Percentiles rank a stretch among this genome's conserved stretches.
phyloP scores from a whole-genome alignment of 495 filamentous ascomycete species.

The Achaetomiella virescens region DNA sequence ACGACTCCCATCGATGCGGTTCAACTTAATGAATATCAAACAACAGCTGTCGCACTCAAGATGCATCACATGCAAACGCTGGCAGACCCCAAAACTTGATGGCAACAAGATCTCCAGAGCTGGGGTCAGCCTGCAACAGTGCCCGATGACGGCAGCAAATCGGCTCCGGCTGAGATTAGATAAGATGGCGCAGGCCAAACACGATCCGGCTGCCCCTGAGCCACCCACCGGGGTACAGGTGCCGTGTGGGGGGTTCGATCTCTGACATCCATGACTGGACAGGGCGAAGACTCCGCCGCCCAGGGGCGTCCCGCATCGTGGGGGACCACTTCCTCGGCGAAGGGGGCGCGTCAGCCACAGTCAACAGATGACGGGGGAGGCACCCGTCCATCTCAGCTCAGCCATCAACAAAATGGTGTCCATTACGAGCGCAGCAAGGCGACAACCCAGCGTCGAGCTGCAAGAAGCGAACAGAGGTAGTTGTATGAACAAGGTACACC shows the following conservation, averaged over 20 bases:
- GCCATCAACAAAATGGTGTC: not conserved
- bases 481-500: not conserved
- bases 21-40: too few relatives aligned
- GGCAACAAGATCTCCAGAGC: too few relatives aligned
- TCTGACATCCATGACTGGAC: not conserved
- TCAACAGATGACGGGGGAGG: too few relatives aligned
- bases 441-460: not conserved
- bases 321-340: too few relatives aligned
- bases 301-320: not conserved
- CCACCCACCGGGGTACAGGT: constrained; percentile 1
- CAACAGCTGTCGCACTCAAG: too few relatives aligned
- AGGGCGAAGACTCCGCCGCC: not conserved
- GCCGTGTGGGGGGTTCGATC: not conserved
- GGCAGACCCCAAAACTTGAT: too few relatives aligned
- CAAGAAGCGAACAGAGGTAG: not conserved
- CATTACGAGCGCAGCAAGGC: not conserved
- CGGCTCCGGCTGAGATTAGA: constrained; percentile 14
- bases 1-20: too few relatives aligned
- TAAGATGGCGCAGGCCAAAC: constrained; percentile 12
- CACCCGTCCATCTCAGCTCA: not conserved
- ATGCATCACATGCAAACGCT: too few relatives aligned
- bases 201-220: constrained; percentile 2
- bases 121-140: not conserved
- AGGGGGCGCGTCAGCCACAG: too few relatives aligned
- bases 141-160: constrained; percentile 10